Conservation (phyloP, 495 filamentous ascomycete species). For the Parachaetomium inaequale region DNA sequence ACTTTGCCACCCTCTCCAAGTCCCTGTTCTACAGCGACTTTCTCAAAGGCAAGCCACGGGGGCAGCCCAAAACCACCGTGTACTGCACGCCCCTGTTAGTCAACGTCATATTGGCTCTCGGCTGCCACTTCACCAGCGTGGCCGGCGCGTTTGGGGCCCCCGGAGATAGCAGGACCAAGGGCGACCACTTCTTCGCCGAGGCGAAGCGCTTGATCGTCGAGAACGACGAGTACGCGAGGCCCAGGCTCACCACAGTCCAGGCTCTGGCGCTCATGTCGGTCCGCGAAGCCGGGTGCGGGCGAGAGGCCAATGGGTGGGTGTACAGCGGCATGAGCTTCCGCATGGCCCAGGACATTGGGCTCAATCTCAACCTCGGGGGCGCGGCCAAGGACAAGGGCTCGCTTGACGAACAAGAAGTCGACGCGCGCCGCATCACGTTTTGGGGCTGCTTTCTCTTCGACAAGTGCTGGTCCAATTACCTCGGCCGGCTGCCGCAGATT, state of each 20-base stretch:
- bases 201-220: conserved; percentile 86
- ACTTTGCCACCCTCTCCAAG: conserved; percentile 91
- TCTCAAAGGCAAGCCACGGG: conserved; percentile 52
- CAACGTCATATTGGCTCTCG: conserved; percentile 93
- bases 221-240: conserved; percentile 90
- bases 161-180: conserved; percentile 76
- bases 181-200: conserved; percentile 95
- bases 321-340: conserved; percentile 98
- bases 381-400: conserved; percentile 53
- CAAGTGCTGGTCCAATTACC: conserved; percentile 98
- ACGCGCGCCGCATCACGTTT: conserved; percentile 87
- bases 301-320: conserved; percentile 95
- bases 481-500: conserved; percentile 87
- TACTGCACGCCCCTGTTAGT: conserved; percentile 91
- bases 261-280: conserved; percentile 95
- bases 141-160: conserved; percentile 64
- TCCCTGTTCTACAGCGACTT: conserved; percentile 87
- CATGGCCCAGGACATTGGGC: conserved; percentile 93
- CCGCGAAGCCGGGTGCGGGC: conserved; percentile 89
- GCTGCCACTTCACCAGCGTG: conserved; percentile 89
- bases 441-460: conserved; percentile 99
- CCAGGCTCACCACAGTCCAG: conserved; percentile 89
- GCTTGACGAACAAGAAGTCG: conserved; percentile 77
- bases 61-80: conserved; percentile 47
- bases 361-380: conserved; percentile 79